phyloP scores from a whole-genome alignment of 2,329 filamentous ascomycete genomes.

The Harringtonia aguacate region DNA sequence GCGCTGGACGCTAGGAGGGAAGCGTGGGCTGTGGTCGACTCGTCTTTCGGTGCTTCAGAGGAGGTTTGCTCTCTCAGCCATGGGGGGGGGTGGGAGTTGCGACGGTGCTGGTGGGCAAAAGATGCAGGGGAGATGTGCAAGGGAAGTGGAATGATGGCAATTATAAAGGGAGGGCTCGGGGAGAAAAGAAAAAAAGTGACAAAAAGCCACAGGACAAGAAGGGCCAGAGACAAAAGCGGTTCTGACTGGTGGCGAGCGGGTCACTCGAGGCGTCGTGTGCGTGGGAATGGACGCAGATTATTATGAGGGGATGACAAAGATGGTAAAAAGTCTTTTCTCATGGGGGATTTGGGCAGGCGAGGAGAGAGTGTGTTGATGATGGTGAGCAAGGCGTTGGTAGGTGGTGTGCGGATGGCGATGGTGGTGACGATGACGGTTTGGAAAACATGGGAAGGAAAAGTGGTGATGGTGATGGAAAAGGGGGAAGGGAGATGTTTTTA shows the following conservation, averaged over 20 bases:
- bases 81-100: too few species aligned
- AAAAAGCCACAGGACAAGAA: too few species aligned
- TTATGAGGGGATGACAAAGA: neutral
- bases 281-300: neutral
- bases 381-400: constrained; percentile 7
- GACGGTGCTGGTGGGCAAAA: neutral
- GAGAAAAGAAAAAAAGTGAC: too few species aligned
- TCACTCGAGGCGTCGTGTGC: neutral
- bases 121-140: too few species aligned
- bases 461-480: constrained; percentile 11
- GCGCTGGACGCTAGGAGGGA: too few species aligned
- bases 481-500: constrained; percentile 10
- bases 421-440: constrained; percentile 13
- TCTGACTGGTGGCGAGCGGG: too few species aligned
- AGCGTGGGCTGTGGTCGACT: too few species aligned
- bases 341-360: neutral
- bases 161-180: too few species aligned
- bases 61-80: neutral
- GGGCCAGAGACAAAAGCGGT: too few species aligned
- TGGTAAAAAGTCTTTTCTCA: constrained; percentile 2
- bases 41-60: neutral
- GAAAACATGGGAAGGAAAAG: constrained; percentile 3
- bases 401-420: constrained; percentile 11
- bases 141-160: too few species aligned
- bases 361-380: constrained; percentile 9